A percentile compares a stretch with the other conserved stretches of the same genome.
Conservation (phyloP, 2,329 filamentous ascomycete species). For the Fusarium sulawesiense region DNA sequence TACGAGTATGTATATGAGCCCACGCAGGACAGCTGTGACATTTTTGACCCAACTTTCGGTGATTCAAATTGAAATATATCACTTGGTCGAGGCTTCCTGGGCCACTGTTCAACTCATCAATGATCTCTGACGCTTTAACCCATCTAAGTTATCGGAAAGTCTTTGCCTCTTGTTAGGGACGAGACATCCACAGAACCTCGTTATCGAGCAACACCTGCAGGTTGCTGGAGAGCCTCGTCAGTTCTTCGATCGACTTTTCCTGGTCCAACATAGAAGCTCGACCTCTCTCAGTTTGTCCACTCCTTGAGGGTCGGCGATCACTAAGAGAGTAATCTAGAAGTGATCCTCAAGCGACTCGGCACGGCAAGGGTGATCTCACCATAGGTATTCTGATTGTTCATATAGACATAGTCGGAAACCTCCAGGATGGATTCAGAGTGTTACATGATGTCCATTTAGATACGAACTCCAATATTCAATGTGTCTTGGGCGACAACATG, state of each 20-base stretch:
- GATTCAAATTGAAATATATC: constrained; percentile 56
- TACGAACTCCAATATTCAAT: neutral
- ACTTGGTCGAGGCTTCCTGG: constrained; percentile 1
- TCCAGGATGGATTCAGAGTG: neutral
- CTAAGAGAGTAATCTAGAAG: neutral
- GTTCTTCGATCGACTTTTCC: neutral
- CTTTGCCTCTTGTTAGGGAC: neutral
- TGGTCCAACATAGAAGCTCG: neutral
- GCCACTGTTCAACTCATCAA: constrained; percentile 31
- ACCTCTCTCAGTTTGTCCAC: neutral
- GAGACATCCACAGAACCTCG: neutral
- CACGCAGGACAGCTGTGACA: constrained; percentile 55
- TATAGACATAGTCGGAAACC: neutral
- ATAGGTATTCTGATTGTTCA: neutral
- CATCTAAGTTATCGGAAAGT: neutral
- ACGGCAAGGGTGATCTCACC: neutral
- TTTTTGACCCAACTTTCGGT: constrained; percentile 53
- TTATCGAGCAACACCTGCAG: neutral
- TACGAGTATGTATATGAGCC: constrained; percentile 57
- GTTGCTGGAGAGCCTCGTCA: neutral
- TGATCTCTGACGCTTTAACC: constrained; percentile 11
- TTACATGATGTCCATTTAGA: neutral
- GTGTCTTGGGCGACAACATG: neutral
- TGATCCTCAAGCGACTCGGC: neutral
- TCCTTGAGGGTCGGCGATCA: neutral